Evolutionary conservation across 2,329 filamentous ascomycete genomes (phyloP).

Genomic region (Nemania sp.): DNA sequence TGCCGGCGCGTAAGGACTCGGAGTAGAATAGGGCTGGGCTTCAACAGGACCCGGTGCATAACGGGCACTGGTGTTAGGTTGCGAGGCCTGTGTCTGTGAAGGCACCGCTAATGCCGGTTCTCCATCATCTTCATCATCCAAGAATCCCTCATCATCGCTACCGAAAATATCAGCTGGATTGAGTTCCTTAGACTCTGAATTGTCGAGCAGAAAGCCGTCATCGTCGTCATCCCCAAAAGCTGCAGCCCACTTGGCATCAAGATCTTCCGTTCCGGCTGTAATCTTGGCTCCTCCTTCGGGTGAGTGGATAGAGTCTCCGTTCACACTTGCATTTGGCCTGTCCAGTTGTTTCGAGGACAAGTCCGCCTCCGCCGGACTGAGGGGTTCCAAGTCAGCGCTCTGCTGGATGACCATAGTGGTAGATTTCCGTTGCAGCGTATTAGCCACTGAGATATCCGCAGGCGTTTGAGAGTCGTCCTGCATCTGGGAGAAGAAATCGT

Average conservation of each 20-base stretch:
- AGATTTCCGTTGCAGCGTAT: slow-evolving; percentile 65
- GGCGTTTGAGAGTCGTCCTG: slow-evolving; percentile 37
- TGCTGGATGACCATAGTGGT: slow-evolving; percentile 66
- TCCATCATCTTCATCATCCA: slow-evolving; percentile 70
- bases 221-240: slow-evolving; percentile 76
- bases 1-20: slow-evolving; percentile 54
- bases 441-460: slow-evolving; percentile 33
- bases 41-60: slow-evolving; percentile 40
- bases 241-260: slow-evolving; percentile 82
- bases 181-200: slow-evolving; percentile 50
- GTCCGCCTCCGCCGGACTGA: slow-evolving; percentile 32
- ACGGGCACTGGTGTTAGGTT: slow-evolving; percentile 39
- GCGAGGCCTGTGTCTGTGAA: slow-evolving; percentile 30
- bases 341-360: slow-evolving; percentile 19
- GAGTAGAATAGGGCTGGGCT: slow-evolving; percentile 28
- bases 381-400: slow-evolving; percentile 31
- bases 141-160: slow-evolving; percentile 83
- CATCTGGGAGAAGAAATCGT: slow-evolving; percentile 66
- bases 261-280: slow-evolving; percentile 48
- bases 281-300: slow-evolving; percentile 30
- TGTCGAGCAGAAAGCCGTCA: slow-evolving; percentile 64
- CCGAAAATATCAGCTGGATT: slow-evolving; percentile 71
- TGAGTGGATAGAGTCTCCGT: slow-evolving; percentile 31
- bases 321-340: slow-evolving; percentile 19
- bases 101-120: slow-evolving; percentile 37